These are phyloP conservation scores for Neonectria magnoliae DNA, from an alignment of 2,329 filamentous ascomycete genomes.

Conservation along the genomic window DNA sequence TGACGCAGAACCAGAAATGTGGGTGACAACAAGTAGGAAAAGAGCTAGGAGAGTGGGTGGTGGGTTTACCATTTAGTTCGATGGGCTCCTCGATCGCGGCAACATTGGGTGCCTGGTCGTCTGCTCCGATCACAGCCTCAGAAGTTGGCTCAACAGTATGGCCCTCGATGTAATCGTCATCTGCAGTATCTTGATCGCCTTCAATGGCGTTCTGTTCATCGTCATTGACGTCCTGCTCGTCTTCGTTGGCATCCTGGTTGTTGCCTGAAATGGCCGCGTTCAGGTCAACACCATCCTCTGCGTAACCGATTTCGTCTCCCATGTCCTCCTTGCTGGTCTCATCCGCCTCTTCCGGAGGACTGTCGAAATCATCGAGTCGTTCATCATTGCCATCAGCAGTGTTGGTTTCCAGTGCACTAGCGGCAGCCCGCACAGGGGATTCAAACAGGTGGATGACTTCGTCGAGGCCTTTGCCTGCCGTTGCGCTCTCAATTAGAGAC, in stretches of 20 bases:
- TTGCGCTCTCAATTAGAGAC: constrained; percentile 54
- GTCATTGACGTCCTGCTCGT: constrained; percentile 16
- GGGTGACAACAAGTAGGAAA: constrained; percentile 30
- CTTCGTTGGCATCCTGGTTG: constrained; percentile 13
- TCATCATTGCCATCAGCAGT: constrained; percentile 33
- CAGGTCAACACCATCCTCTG: constrained; percentile 29
- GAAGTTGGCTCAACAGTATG: constrained; percentile 14
- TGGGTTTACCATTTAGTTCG: constrained; percentile 41
- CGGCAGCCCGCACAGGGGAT: constrained; percentile 36
- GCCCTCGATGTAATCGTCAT: constrained; percentile 26
- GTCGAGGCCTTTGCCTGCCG: constrained; percentile 53
- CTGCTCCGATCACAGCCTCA: constrained; percentile 25
- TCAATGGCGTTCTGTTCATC: constrained; percentile 5
- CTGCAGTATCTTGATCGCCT: constrained; percentile 8
- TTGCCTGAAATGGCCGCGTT: constrained; percentile 16
- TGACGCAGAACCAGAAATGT: constrained; percentile 32
- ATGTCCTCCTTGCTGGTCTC: constrained; percentile 11
- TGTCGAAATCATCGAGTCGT: constrained; percentile 40
- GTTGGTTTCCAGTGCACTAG: constrained; percentile 26
- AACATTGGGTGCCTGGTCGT: constrained; percentile 21
- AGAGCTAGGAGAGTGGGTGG: constrained; percentile 19
- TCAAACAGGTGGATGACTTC: constrained; percentile 54
- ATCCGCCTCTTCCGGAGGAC: constrained; percentile 34
- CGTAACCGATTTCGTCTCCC: constrained; percentile 22
- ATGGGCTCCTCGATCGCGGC: constrained; percentile 17